Evolutionary conservation across 2,329 filamentous ascomycete genomes (phyloP), one percentile per base, ranked within the genome.

Genomic region (Metarhizium guizhouense): DNA sequence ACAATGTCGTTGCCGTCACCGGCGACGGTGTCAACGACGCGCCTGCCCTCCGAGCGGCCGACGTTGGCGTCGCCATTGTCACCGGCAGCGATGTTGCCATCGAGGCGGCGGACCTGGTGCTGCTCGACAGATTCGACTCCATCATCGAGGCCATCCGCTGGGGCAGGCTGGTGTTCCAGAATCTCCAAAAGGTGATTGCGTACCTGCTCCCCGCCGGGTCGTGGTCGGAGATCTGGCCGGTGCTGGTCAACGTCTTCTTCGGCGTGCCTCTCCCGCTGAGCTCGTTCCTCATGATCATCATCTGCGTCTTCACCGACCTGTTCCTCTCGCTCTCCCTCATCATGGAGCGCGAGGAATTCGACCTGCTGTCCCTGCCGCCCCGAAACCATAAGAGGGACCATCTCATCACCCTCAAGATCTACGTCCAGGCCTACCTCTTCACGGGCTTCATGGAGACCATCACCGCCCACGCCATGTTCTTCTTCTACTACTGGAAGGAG

Each of bases 1-100:
- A 79, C 20, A 80, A 83, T 32, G 80, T 79, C 1, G 85, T 83
- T 11, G 86, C 84, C 38, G 87, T 89, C 73, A 89, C 86, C n/a
- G 87, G 86, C 34, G 86, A 90, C 58, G 84, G 84, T 10, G 86
- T 84, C 8, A 86, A 87, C 56, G 84, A 87, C 58, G 84, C 83
- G 0, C 84, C 84, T 0, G 84, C 84, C 2, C 72, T 87, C 38
- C 83, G 83, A 52, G 83, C 82, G 36, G 83, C 84, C 1, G 83
- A 86, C 59, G 83, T 86, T 0, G 84, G 84, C n/a, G 87, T 90
- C 54, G 83, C 82, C 3, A 83, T 87, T 72, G 82, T 82, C 7
- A 73, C 78, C 0, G 83, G 84, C 4, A 83, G 78, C 4, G 84
- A 87, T 56, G 83, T 87, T 3, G 83, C 84, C 20, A 86, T 85